Base-by-base conservation (phyloP, 768 basidiomycete genomes). In the Strobilomyces echinocephalus region DNA sequence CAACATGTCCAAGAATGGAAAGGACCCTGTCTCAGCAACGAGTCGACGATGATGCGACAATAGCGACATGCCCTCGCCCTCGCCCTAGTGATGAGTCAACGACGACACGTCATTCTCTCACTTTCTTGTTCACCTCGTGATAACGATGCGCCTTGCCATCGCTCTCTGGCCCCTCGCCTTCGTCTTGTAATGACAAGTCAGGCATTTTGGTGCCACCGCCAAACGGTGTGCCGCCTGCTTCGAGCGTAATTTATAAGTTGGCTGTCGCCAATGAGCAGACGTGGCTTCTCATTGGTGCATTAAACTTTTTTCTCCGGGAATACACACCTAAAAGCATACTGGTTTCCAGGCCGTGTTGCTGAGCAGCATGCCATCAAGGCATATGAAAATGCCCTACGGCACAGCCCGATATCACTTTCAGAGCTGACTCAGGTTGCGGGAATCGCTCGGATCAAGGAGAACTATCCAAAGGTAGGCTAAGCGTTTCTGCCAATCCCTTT, bases 361-460 rank as follows among this genome's bases (percentile, higher is more conserved):
- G 97, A 97, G 71, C 91, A 95, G 66, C 87, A 93, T 59, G 95
- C 97, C 45, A 78, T 92, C 62, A 82, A 82, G 40, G 92, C 94
- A 55, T 99, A 97, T 74, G 95, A 98, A 73, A 86, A 89, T 65
- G 95, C 95, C 3, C 79, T 98, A 60, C 85, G 93, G 72, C 94
- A 97, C 76, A 98, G 97, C 66, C 88, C 94, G 64, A 81, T 84
- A 71, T 95, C 91, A 64, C 78, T 95, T 59, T 79, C 87, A 64
- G 94, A 91, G 39, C 83, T 98, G 59, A 93, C 90, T 36, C 91
- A 94, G 69, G 91, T 95, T 39, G 95, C 95, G 66, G 88, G 91
- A 58, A 95, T 97, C 71, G 93, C 91, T 72, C 87, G 95, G 76
- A 91, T 93, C 78, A 92, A 90, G 69, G 95, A 99, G 73, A 92